A percentile compares a stretch with the other conserved stretches of the same genome.
These are phyloP conservation scores for Sclerospora graminicola DNA, from an alignment of 352 stramenopile species.

Conservation along the genomic window DNA sequence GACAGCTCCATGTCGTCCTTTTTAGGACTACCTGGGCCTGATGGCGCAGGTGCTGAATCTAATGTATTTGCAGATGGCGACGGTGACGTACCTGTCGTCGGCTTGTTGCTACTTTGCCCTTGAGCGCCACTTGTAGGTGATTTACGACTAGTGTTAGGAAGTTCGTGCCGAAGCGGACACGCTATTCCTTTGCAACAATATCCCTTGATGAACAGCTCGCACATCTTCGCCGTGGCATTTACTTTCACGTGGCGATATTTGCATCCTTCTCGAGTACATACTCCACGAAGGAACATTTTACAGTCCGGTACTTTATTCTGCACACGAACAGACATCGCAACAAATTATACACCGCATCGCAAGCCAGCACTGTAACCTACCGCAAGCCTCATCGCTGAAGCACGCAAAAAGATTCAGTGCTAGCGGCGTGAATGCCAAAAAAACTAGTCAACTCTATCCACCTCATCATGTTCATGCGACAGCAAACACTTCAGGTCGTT, in stretches of 20 bases:
- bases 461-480: slow-evolving; percentile 68
- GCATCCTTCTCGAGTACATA: slow-evolving; percentile 62
- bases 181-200: slow-evolving; percentile 45
- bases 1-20: slow-evolving; percentile 23
- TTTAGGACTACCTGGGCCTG: slow-evolving; percentile 6
- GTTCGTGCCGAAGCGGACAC: slow-evolving; percentile 57
- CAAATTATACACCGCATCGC: slow-evolving; percentile 3
- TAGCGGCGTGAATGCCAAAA: slow-evolving; percentile 6
- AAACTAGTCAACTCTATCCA: slow-evolving; percentile 18
- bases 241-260: slow-evolving; percentile 81
- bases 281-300: slow-evolving; percentile 62
- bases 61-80: slow-evolving; percentile 10
- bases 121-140: neutral
- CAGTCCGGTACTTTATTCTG: slow-evolving; percentile 82
- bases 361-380: slow-evolving; percentile 10
- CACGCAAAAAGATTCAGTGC: slow-evolving; percentile 1
- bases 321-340: neutral
- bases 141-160: slow-evolving; percentile 20
- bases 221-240: slow-evolving; percentile 46
- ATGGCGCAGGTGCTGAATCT: neutral
- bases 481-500: slow-evolving; percentile 45
- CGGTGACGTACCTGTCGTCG: slow-evolving; percentile 29
- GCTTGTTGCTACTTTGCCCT: slow-evolving; percentile 1
- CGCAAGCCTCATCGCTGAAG: slow-evolving; percentile 4
- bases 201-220: slow-evolving; percentile 51